Conservation (phyloP, 495 filamentous ascomycete genomes). For the Tuber microsphaerosporum region DNA sequence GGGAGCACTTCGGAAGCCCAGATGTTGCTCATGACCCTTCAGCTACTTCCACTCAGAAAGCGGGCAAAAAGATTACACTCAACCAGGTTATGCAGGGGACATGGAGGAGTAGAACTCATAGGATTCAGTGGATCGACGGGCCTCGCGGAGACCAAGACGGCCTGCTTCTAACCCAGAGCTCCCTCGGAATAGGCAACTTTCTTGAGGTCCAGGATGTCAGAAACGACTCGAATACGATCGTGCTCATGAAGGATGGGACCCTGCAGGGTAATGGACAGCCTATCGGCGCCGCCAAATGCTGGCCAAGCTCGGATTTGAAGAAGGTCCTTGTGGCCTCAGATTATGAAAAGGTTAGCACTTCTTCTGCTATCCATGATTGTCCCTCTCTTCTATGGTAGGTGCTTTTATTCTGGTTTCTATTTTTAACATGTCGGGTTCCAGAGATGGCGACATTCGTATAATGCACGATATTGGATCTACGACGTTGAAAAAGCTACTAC, state of each 20-base stretch:
- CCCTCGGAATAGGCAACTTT: constrained; percentile 36
- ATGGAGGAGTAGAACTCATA: constrained; percentile 63
- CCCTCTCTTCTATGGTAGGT: not conserved
- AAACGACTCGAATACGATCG: constrained; percentile 49
- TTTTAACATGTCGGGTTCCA: constrained; percentile 37
- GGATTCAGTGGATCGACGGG: constrained; percentile 81
- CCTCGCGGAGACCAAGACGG: constrained; percentile 86
- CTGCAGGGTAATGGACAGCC: constrained; percentile 54
- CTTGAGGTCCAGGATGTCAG: constrained; percentile 43
- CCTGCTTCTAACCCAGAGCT: constrained; percentile 54
- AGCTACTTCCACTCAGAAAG: constrained; percentile 57
- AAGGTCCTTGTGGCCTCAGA: constrained; percentile 75
- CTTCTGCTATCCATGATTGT: constrained; percentile 1
- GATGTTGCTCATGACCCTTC: constrained; percentile 59
- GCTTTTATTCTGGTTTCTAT: not conserved
- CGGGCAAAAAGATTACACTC: constrained; percentile 71
- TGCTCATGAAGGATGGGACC: constrained; percentile 60
- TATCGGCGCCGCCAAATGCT: constrained; percentile 53
- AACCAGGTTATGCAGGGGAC: constrained; percentile 67
- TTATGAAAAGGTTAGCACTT: constrained; percentile 41
- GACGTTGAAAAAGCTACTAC: constrained; percentile 76
- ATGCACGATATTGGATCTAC: constrained; percentile 83
- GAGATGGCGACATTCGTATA: constrained; percentile 87
- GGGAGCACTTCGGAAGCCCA: constrained; percentile 57
- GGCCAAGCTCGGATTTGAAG: constrained; percentile 74